Evolutionary conservation across 73 alveolate genomes (phyloP).

Genomic region (Paraurostyla sp.): DNA sequence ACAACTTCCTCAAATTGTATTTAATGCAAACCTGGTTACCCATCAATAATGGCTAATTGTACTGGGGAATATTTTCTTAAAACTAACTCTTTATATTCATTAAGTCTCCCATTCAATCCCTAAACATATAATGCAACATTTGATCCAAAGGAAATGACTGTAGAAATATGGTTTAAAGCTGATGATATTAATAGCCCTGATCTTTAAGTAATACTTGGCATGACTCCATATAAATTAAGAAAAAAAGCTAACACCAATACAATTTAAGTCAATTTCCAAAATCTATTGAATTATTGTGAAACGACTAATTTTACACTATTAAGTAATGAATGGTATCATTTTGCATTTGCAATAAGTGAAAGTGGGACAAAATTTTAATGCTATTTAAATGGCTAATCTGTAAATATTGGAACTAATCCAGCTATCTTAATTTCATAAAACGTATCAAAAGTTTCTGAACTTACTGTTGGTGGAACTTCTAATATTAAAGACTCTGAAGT

Average conservation of each 20-base stretch:
- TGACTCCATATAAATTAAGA: slow-evolving; percentile 47
- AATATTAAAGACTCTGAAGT: not conserved
- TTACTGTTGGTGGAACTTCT: not conserved
- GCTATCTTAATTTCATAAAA: not conserved
- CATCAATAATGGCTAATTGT: not conserved
- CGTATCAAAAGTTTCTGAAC: not conserved
- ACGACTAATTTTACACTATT: not conserved
- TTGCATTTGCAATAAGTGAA: slow-evolving; percentile 2
- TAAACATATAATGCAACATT: not conserved
- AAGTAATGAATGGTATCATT: slow-evolving; percentile 24
- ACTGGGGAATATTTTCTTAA: slow-evolving; percentile 2
- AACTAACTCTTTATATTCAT: not conserved
- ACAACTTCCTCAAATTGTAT: not conserved
- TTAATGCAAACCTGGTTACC: slow-evolving; percentile 10
- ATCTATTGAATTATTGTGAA: not conserved
- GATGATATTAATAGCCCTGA: not conserved
- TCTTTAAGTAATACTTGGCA: slow-evolving; percentile 9
- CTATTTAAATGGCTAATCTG: slow-evolving; percentile 8
- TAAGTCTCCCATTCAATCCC: not conserved
- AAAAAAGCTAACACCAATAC: not conserved
- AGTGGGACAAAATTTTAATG: not conserved
- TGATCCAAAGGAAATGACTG: not conserved
- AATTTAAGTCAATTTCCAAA: not conserved
- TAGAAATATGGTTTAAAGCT: slow-evolving; percentile 43
- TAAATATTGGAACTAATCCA: slow-evolving; percentile 1